A percentile compares a stretch with the other conserved stretches of the same genome.
phyloP scores from a whole-genome alignment of 495 filamentous ascomycete species.

The Podospora comata region DNA sequence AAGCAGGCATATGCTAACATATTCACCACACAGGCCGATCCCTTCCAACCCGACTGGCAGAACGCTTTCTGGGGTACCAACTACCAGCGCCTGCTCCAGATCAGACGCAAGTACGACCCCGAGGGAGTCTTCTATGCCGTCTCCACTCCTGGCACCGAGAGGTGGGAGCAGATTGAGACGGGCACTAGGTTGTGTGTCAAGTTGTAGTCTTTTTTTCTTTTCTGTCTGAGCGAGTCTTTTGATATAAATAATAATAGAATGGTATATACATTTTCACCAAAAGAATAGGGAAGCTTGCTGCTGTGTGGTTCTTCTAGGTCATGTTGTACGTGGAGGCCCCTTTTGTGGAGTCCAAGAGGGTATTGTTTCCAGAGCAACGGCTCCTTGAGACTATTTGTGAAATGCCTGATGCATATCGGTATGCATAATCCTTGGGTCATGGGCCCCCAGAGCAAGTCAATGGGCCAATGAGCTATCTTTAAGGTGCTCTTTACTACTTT shows the following conservation, averaged over 20 bases:
- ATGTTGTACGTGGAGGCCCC: too few relatives aligned
- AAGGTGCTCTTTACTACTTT: too few relatives aligned
- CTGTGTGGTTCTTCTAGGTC: too few relatives aligned
- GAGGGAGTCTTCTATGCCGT: slow-evolving; percentile 49
- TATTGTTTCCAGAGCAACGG: too few relatives aligned
- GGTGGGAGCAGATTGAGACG: slow-evolving; percentile 45
- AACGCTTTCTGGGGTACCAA: slow-evolving; percentile 53
- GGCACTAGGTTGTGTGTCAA: slow-evolving; percentile 43
- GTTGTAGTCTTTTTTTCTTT: slow-evolving; percentile 15
- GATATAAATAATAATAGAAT: not conserved
- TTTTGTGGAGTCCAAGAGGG: too few relatives aligned
- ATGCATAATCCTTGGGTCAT: too few relatives aligned
- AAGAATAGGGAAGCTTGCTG: too few relatives aligned
- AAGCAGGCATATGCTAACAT: slow-evolving; percentile 9
- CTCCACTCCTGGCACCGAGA: slow-evolving; percentile 43
- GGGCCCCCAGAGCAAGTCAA: too few relatives aligned
- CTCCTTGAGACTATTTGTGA: too few relatives aligned
- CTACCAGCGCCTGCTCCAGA: slow-evolving; percentile 43
- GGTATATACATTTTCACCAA: not conserved
- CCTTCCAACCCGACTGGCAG: slow-evolving; percentile 55
- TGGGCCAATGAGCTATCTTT: too few relatives aligned
- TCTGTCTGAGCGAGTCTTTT: not conserved
- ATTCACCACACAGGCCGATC: slow-evolving; percentile 41
- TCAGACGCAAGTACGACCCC: slow-evolving; percentile 59
- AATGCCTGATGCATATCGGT: too few relatives aligned